Percentiles rank a stretch among this genome's conserved stretches.
Evolutionary conservation across 345 rosid genomes (phyloP).

Genomic region (Aethionema arabicum): DNA sequence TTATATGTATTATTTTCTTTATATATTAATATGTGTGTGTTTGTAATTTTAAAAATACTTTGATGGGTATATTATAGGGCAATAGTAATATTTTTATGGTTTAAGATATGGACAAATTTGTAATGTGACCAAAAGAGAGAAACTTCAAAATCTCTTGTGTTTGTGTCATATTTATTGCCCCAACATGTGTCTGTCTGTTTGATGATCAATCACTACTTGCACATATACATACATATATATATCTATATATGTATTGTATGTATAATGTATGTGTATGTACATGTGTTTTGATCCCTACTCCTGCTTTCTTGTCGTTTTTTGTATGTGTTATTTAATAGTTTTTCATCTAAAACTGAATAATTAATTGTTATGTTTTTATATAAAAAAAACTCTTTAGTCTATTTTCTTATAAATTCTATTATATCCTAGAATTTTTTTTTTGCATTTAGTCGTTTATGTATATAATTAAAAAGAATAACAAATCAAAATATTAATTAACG

Average conservation of each 20-base stretch:
- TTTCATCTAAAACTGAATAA: constrained; percentile 3
- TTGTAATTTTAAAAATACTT: constrained; percentile 34
- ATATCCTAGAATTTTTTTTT: no score
- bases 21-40: constrained; percentile 34
- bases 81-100: constrained; percentile 32
- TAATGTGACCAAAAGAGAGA: constrained; percentile 42
- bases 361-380: constrained; percentile 14
- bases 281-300: constrained; percentile 39
- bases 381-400: background rate
- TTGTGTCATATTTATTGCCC: constrained; percentile 40
- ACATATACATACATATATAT: constrained; percentile 11
- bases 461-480: no score
- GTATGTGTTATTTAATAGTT: constrained; percentile 12
- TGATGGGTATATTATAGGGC: constrained; percentile 38
- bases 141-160: constrained; percentile 38
- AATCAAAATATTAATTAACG: background rate
- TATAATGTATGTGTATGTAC: constrained; percentile 14
- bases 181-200: constrained; percentile 39
- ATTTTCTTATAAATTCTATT: background rate
- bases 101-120: constrained; percentile 33
- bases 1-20: constrained; percentile 22
- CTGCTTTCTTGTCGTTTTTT: constrained; percentile 33
- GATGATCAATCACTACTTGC: constrained; percentile 34
- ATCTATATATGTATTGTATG: constrained; percentile 1
- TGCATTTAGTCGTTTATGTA: background rate